These are phyloP conservation scores for Aegilops speltoides DNA, from an alignment of 176 grass and related monocot species.

Conservation along the genomic window DNA sequence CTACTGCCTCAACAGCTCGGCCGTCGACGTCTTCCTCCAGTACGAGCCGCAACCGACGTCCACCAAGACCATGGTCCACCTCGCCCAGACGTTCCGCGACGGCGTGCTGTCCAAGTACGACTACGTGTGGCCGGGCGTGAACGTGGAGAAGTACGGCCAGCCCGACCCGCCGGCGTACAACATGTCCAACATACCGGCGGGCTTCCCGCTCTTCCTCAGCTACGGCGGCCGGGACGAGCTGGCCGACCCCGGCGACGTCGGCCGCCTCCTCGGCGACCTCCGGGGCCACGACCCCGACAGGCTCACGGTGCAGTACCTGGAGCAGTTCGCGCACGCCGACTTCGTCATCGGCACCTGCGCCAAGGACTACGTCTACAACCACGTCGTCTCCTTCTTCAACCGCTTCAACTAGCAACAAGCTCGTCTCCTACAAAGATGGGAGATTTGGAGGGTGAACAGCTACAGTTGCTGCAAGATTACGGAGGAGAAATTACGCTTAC, in stretches of 20 bases:
- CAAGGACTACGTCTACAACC: slow-evolving; percentile 59
- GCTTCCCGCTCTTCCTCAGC: slow-evolving; percentile 75
- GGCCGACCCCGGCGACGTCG: slow-evolving; percentile 57
- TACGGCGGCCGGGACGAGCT: slow-evolving; percentile 77
- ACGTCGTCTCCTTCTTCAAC: slow-evolving; percentile 56
- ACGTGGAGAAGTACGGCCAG: slow-evolving; percentile 62
- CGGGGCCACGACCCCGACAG: slow-evolving; percentile 42
- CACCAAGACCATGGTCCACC: slow-evolving; percentile 78
- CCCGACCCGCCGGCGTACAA: slow-evolving; percentile 53
- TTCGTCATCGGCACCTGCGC: slow-evolving; percentile 75
- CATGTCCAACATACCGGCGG: slow-evolving; percentile 49
- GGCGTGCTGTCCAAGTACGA: slow-evolving; percentile 69
- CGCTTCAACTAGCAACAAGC: slow-evolving; percentile 37
- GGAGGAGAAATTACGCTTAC: not conserved
- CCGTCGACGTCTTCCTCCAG: slow-evolving; percentile 65
- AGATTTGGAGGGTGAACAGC: not conserved
- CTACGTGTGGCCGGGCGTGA: slow-evolving; percentile 43
- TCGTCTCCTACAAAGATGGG: not conserved
- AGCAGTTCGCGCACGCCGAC: slow-evolving; percentile 71
- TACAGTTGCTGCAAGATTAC: not conserved
- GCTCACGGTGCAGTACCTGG: slow-evolving; percentile 62
- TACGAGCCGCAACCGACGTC: slow-evolving; percentile 88
- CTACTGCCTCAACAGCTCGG: slow-evolving; percentile 82
- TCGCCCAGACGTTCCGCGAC: slow-evolving; percentile 79
- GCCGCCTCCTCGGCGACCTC: slow-evolving; percentile 49